Evolutionary conservation across 2,329 filamentous ascomycete species (phyloP), one percentile per base, ranked within the genome.

Genomic region (Onygena corvina): DNA sequence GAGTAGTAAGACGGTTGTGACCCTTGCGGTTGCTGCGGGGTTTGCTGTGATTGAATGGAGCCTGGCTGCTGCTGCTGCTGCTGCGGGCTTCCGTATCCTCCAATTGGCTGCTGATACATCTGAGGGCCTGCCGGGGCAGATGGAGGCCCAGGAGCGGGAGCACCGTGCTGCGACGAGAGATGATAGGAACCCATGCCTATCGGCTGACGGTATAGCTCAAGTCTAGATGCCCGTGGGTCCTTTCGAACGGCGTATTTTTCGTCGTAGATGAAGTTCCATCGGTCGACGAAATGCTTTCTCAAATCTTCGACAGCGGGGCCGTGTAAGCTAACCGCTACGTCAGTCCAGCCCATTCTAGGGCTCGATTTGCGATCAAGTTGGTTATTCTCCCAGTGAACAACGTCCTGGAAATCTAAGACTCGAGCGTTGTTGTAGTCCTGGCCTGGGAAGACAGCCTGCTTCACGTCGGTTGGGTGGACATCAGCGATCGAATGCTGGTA

Each of bases 361-460:
- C 83, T 93, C 45, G 94, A 86, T 2, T 84, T 81, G 67, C 96
- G 96, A 65, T 81, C 87, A 12, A 96, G 72, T 63, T 94, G 87
- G 57, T 98, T 96, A 46, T 83, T 79, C 65, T 92, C 87, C 90
- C 90, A 96, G 61, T 95, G 83, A 25, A 85, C 66, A 1, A 96
- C 92, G 27, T 83, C 84, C 58, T 95, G 76, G 64, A 96, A 98
- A 60, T 98, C 92, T 83, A 94, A 85, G 58, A 96, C 82, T 31
- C 90, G 80, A 64, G 94, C 95, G 67, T 96, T 96, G 67, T 96
- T 96, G 72, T 93, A 96, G 60, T 98, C 92, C 62, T 98, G 92
- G 0, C 92, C 92, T 0, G 92, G 89, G 75, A 87, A 98, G 16
- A 95, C 74, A 93, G 68, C 94, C 21, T 77, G 71, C 51, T 86